Evolutionary conservation across 352 stramenopile genomes (phyloP).

Genomic region (Phytophthora sansomeana): DNA sequence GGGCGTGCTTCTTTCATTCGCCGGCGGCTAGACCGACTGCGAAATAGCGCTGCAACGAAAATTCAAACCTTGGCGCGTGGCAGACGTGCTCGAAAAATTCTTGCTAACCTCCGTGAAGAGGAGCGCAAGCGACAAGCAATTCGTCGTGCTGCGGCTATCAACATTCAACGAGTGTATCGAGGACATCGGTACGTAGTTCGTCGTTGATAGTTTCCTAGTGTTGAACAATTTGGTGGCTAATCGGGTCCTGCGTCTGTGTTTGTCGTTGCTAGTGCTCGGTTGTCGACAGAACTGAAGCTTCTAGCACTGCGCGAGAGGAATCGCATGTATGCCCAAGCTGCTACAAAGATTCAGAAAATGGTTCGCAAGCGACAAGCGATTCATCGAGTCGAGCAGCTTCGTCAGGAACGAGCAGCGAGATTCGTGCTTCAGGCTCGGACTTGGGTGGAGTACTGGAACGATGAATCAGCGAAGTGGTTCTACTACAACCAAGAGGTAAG

Average conservation of each 20-base stretch:
- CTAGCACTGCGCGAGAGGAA: conserved; percentile 70
- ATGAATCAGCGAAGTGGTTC: conserved; percentile 77
- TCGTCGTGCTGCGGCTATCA: conserved; percentile 53
- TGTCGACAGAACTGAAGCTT: conserved; percentile 77
- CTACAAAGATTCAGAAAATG: conserved; percentile 74
- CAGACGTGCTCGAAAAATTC: conserved; percentile 43
- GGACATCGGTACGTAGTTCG: conserved; percentile 57
- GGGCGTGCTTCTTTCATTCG: conserved; percentile 71
- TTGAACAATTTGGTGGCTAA: neutral
- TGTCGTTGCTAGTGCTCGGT: conserved; percentile 42
- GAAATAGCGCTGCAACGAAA: conserved; percentile 45
- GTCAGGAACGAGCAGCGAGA: conserved; percentile 39
- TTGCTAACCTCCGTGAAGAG: conserved; percentile 43
- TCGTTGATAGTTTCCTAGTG: neutral
- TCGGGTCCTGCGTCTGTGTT: neutral
- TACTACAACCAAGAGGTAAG: conserved; percentile 77
- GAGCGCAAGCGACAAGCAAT: conserved; percentile 35
- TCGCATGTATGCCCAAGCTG: conserved; percentile 52
- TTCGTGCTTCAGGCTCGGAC: conserved; percentile 57
- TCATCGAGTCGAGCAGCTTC: conserved; percentile 40
- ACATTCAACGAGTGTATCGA: conserved; percentile 80
- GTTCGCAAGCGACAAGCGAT: conserved; percentile 60
- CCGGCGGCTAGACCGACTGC: conserved; percentile 63
- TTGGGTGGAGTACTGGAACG: conserved; percentile 84
- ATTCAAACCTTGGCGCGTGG: conserved; percentile 67